These are phyloP conservation scores for Aureobasidium mangrovei DNA, from an alignment of 2,329 filamentous ascomycete species.

Conservation along the genomic window DNA sequence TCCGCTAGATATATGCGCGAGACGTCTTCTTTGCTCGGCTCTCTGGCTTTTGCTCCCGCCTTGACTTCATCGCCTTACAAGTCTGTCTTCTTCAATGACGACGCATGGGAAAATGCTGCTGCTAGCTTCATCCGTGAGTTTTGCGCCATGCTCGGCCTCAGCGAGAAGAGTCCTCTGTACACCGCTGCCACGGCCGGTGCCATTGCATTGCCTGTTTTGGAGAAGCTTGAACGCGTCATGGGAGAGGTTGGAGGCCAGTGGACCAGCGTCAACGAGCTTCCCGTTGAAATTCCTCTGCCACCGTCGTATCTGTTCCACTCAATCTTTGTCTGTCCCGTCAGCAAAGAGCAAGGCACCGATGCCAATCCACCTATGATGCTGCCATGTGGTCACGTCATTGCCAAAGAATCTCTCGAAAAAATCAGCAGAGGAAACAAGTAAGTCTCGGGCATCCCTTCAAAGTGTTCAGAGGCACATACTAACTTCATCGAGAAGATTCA, in stretches of 20 bases:
- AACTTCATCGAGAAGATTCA: conserved; percentile 52
- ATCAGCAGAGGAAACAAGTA: conserved; percentile 59
- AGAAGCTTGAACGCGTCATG: conserved; percentile 84
- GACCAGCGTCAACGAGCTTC: conserved; percentile 84
- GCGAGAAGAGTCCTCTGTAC: conserved; percentile 86
- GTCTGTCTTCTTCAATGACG: conserved; percentile 64
- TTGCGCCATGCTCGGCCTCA: conserved; percentile 81
- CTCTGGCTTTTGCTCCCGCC: conserved; percentile 71
- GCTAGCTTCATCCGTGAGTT: conserved; percentile 74
- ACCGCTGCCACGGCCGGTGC: conserved; percentile 86
- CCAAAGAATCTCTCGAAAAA: conserved; percentile 69
- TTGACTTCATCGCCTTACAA: conserved; percentile 68
- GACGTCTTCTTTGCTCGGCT: conserved; percentile 70
- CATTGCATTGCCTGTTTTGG: conserved; percentile 77
- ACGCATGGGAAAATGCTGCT: conserved; percentile 74
- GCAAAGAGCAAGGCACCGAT: conserved; percentile 91
- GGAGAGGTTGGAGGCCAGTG: conserved; percentile 86
- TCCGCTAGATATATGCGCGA: conserved; percentile 65
- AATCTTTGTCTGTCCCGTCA: conserved; percentile 96
- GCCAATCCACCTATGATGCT: conserved; percentile 94
- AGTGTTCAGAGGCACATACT: neutral
- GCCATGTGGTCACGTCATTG: conserved; percentile 89
- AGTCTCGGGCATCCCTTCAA: neutral
- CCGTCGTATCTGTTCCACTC: conserved; percentile 70
- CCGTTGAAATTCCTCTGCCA: conserved; percentile 59